Conservation (phyloP, 2,329 filamentous ascomycete species). For the Penicillium sp. region DNA sequence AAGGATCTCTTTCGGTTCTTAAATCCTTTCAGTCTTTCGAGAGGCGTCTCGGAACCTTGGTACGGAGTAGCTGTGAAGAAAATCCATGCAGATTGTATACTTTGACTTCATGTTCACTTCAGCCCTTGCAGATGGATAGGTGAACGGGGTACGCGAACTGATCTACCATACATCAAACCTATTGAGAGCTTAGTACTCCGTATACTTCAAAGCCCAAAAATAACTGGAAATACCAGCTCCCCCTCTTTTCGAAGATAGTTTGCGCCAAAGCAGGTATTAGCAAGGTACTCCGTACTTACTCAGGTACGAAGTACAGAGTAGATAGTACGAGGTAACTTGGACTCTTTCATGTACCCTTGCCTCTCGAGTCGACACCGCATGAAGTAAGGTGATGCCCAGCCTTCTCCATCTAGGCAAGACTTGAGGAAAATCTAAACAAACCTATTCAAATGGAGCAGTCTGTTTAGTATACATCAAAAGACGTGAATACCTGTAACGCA, state of each 20-base stretch:
- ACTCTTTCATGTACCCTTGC: background rate
- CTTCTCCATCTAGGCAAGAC: constrained; percentile 13
- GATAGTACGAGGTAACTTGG: background rate
- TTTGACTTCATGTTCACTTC: background rate
- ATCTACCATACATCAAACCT: background rate
- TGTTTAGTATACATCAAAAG: background rate
- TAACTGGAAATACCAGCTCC: background rate
- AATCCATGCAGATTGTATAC: constrained; percentile 1
- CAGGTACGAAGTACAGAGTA: background rate
- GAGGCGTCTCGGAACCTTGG: background rate
- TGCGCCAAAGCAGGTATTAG: background rate
- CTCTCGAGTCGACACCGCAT: constrained; percentile 7
- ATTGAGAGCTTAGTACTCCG: background rate
- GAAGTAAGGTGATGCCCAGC: constrained; percentile 18
- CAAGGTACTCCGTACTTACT: background rate
- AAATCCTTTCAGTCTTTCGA: too few species aligned
- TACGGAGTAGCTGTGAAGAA: background rate
- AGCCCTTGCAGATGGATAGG: constrained; percentile 15
- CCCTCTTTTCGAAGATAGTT: background rate
- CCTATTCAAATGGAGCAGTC: constrained; percentile 4
- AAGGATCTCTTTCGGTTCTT: background rate
- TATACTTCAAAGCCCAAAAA: background rate
- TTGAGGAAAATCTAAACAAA: constrained; percentile 27
- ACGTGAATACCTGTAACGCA: background rate
- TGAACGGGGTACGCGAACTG: background rate